Evolutionary conservation across 257 asterid species (phyloP).

Genomic region (Solanum pinnatisectum): DNA sequence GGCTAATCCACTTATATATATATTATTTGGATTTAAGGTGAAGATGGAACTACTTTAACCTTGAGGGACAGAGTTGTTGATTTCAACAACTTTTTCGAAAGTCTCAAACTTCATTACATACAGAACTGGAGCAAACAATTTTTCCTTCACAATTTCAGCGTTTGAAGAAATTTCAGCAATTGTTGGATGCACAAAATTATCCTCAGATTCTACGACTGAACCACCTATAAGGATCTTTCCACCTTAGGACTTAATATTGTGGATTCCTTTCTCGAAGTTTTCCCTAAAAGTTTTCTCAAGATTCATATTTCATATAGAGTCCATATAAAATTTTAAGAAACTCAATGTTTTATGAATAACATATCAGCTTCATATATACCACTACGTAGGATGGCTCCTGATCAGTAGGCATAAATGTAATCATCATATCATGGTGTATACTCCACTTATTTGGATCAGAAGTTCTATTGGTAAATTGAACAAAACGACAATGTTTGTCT

Average conservation of each 20-base stretch:
- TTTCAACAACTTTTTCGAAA: slow-evolving; percentile 69
- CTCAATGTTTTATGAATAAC: too few relatives aligned
- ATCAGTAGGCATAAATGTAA: too few relatives aligned
- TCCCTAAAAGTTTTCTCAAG: too few relatives aligned
- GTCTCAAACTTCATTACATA: slow-evolving; percentile 93
- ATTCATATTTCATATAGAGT: too few relatives aligned
- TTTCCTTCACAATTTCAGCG: slow-evolving; percentile 84
- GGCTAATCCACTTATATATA: slow-evolving; percentile 74
- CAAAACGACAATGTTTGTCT: too few relatives aligned
- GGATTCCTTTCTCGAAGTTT: too few relatives aligned
- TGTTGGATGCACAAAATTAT: slow-evolving; percentile 90
- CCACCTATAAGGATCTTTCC: slow-evolving; percentile 82
- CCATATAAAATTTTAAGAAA: too few relatives aligned
- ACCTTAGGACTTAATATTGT: slow-evolving; percentile 36
- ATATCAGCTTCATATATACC: too few relatives aligned
- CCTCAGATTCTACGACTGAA: slow-evolving; percentile 52
- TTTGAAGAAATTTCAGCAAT: slow-evolving; percentile 69
- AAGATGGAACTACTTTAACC: slow-evolving; percentile 96
- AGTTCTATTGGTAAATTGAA: too few relatives aligned
- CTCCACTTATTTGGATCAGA: too few relatives aligned
- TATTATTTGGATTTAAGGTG: slow-evolving; percentile 62
- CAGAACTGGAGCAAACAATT: slow-evolving; percentile 88
- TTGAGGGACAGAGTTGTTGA: slow-evolving; percentile 89
- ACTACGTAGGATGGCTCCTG: too few relatives aligned
- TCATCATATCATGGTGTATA: too few relatives aligned